These are phyloP conservation scores for Torulaspora franciscae DNA, from an alignment of 805 yeast species.

Conservation along the genomic window DNA sequence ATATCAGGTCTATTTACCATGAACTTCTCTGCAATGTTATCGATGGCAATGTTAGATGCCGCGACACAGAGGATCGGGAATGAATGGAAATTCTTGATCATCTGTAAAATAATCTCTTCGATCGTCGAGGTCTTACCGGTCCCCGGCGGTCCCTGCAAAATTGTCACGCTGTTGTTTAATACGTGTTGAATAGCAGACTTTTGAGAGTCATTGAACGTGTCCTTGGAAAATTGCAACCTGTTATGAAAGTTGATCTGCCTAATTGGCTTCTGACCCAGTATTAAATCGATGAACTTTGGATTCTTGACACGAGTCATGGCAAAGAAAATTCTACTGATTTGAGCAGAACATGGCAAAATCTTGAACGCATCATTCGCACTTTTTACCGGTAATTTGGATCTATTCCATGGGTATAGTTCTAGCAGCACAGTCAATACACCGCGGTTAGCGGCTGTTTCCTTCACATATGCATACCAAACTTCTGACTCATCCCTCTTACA, in stretches of 20 bases:
- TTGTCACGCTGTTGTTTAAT: slow-evolving; percentile 45
- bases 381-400: slow-evolving; percentile 42
- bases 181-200: slow-evolving; percentile 52
- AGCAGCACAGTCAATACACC: slow-evolving; percentile 40
- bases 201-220: slow-evolving; percentile 54
- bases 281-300: slow-evolving; percentile 46
- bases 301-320: slow-evolving; percentile 61
- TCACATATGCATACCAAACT: slow-evolving; percentile 58
- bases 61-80: slow-evolving; percentile 70
- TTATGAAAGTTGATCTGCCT: slow-evolving; percentile 55
- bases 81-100: slow-evolving; percentile 49
- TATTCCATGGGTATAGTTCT: slow-evolving; percentile 57
- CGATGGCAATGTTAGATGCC: slow-evolving; percentile 71
- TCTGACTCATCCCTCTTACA: slow-evolving; percentile 44
- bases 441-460: slow-evolving; percentile 37
- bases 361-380: slow-evolving; percentile 37
- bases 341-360: slow-evolving; percentile 58
- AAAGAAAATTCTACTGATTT: slow-evolving; percentile 56
- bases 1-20: slow-evolving; percentile 46
- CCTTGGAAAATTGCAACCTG: slow-evolving; percentile 45
- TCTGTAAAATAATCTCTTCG: slow-evolving; percentile 55
- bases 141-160: slow-evolving; percentile 79
- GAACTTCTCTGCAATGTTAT: slow-evolving; percentile 68
- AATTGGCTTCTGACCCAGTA: slow-evolving; percentile 52
- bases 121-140: slow-evolving; percentile 75